These are phyloP conservation scores for Pseudohyphozyma bogoriensis DNA, from an alignment of 768 basidiomycete genomes.

Conservation along the genomic window DNA sequence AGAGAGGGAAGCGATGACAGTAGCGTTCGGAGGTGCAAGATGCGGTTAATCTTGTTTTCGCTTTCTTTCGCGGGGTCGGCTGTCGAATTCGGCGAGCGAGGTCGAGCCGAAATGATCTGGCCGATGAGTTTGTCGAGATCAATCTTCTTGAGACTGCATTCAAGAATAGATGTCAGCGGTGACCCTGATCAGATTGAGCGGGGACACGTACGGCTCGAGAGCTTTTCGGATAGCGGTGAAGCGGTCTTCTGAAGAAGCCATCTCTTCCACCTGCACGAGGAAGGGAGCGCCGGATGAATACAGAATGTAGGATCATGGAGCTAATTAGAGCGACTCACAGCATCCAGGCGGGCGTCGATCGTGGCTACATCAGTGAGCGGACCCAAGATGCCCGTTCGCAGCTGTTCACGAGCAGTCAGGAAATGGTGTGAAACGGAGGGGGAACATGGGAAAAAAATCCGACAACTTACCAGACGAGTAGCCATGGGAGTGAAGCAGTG, in stretches of 20 bases:
- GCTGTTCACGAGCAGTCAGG: constrained; percentile 34
- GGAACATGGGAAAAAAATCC: neutral
- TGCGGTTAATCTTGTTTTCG: constrained; percentile 47
- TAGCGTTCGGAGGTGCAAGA: constrained; percentile 65
- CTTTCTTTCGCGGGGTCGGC: constrained; percentile 24
- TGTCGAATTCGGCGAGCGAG: neutral
- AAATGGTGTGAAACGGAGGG: constrained; percentile 38
- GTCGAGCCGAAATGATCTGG: constrained; percentile 15
- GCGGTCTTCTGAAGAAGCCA: constrained; percentile 63
- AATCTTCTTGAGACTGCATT: constrained; percentile 54
- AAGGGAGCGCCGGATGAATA: too few species aligned
- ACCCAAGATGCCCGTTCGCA: constrained; percentile 30
- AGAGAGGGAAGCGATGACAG: constrained; percentile 59
- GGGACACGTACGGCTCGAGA: constrained; percentile 41
- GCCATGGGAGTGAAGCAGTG: constrained; percentile 87
- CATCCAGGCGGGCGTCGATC: constrained; percentile 73
- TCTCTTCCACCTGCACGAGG: constrained; percentile 44
- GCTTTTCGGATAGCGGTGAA: constrained; percentile 60
- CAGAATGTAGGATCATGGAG: too few species aligned
- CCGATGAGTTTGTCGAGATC: constrained; percentile 80
- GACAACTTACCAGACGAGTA: constrained; percentile 50
- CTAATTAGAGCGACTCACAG: constrained; percentile 59
- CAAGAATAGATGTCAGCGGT: neutral
- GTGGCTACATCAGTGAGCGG: constrained; percentile 35
- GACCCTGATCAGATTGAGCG: neutral